phyloP scores from a whole-genome alignment of 495 filamentous ascomycete species.

The Aspergillus ostianus region DNA sequence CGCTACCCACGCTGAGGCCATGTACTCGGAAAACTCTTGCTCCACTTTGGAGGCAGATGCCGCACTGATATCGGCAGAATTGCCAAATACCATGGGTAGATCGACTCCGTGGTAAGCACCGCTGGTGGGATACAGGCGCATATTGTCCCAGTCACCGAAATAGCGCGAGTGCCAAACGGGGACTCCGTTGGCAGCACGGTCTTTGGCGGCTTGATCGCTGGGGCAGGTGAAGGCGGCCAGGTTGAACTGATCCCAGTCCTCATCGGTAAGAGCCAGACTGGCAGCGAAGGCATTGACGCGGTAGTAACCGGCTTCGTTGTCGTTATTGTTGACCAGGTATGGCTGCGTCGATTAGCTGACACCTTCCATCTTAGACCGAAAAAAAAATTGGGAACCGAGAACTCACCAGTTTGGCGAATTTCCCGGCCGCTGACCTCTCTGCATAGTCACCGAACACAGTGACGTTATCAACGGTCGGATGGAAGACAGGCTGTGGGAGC shows the following conservation, averaged over 20 bases:
- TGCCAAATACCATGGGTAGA: conserved; percentile 50
- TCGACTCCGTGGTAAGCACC: conserved; percentile 51
- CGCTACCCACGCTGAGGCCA: conserved; percentile 47
- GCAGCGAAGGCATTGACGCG: conserved; percentile 29
- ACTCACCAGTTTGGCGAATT: conserved; percentile 33
- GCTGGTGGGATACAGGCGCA: conserved; percentile 40
- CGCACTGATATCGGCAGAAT: conserved; percentile 33
- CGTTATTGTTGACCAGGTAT: conserved; percentile 42
- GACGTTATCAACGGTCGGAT: conserved; percentile 44
- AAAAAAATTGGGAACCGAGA: no score
- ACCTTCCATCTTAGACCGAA: not conserved
- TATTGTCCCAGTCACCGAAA: conserved; percentile 48
- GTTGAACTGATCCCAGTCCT: conserved; percentile 40
- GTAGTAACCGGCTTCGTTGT: conserved; percentile 48
- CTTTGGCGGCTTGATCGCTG: conserved; percentile 29
- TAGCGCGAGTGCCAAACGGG: conserved; percentile 54
- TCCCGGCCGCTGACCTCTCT: conserved; percentile 27
- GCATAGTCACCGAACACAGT: conserved; percentile 50
- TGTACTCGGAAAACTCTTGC: conserved; percentile 33
- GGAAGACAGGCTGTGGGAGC: conserved; percentile 36
- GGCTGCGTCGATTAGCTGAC: conserved; percentile 25
- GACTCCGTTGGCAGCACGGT: conserved; percentile 26
- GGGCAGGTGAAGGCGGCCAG: conserved; percentile 48
- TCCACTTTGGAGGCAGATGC: conserved; percentile 28
- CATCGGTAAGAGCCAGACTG: conserved; percentile 22